Base-by-base conservation (phyloP, 805 yeast genomes). In the Candida parachauliodes region DNA sequence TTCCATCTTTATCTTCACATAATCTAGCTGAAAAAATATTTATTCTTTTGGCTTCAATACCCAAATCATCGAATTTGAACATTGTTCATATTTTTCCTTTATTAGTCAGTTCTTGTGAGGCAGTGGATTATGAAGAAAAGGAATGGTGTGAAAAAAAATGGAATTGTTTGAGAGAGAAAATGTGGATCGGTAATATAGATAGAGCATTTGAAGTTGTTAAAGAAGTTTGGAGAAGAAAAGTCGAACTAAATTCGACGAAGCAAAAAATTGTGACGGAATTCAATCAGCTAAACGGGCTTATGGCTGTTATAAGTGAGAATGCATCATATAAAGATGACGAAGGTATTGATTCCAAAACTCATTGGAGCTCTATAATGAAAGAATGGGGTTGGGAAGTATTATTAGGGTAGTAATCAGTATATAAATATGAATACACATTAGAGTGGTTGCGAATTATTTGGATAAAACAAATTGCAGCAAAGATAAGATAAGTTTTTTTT, bases 381-480 rank as follows among this genome's bases (percentile, higher is more conserved):
- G 86, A 81, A 45, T 81, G 88, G 87, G 79, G 79, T 1, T 79
- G 87, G 85, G 87, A 81, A 51, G 81, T 81, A 8, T 54, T 81
- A 24, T 60, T 81, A 35, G 86, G 78, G 2, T 75, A 46, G 32
- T 15, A 22, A 8, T 8, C 8, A 22, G 9, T 32, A 10, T 32
- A 16, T 22, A 32, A 5, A 14, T 14, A 23, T 15, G n/a, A n/a
- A n/a, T n/a, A n/a, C n/a, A n/a, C n/a, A n/a, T n/a, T n/a, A n/a
- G n/a, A n/a, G n/a, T n/a, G n/a, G n/a, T n/a, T 30, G 16, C 18
- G n/a, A 10, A 24, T 10, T 8, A 10, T n/a, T 5, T 24, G n/a
- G n/a, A 10, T 24, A 21, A 21, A 8, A 24, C 11, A 24, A 11
- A 24, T 24, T n/a, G 32, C 32, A 28, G 17, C 22, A 14, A 19